Evolutionary conservation across 164 flowering plant genomes (phyloP), one percentile per base, ranked within the genome.

Genomic region (Nymphaea thermarum): DNA sequence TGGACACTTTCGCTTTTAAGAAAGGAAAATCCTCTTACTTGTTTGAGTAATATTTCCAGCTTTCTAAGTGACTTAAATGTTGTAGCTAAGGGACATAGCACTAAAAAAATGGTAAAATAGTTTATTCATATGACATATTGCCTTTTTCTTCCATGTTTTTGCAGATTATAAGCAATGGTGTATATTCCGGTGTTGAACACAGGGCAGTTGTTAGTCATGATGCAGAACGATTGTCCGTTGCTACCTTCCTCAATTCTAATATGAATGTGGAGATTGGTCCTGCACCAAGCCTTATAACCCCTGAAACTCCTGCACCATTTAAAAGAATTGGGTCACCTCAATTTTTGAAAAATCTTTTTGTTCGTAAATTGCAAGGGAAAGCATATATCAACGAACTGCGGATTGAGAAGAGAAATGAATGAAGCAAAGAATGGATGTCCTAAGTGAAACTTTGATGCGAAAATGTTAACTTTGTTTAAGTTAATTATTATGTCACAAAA

Each of bases 101-200:
- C 36, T 0, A 25, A 25, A 25, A 25, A 25, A 25, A 25, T 25
- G 36, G 36, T 51, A 3, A 51, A 15, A 2, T 8, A 51, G 57
- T 51, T 8, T 51, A 51, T 10, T 10, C 57, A 51, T 51, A 15
- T 15, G 14, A 3, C 3, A 51, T 15, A 7, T 51, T 2, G 14
- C 57, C 14, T 15, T 51, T 51, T 51, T 53, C 5, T 43, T 71
- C 63, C 63, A 43, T 25, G 36, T 25, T 57, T 65, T 64, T 61
- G 72, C 81, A 84, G 89, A 81, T 82, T 59, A 57, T 80, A 71
- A 83, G 83, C 76, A 85, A 83, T 72, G 83, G 84, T 6, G 63
- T 62, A 43, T 82, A 81, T 72, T 77, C 70, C 45, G 82, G 86
- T 77, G 76, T 82, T 36, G 83, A 83, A 71, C 87, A 83, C 71